phyloP scores from a whole-genome alignment of 352 stramenopile species.

The Phytopythium delawarense region DNA sequence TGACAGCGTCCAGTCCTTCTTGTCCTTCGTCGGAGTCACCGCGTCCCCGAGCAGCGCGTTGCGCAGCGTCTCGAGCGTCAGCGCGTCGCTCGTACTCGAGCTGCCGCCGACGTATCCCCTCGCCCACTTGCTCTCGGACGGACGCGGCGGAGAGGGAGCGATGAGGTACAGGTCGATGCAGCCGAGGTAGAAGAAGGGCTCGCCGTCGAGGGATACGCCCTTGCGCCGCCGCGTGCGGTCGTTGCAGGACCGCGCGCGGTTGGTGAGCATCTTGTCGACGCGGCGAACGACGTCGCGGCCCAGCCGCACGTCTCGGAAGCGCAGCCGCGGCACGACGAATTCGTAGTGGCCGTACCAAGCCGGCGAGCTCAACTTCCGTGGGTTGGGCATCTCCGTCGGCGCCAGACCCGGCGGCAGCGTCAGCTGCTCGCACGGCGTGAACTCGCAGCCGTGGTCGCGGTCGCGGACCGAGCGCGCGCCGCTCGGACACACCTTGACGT shows the following conservation, averaged over 20 bases:
- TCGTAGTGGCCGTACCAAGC: conserved; percentile 35
- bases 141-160: neutral
- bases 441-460: conserved; percentile 27
- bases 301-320: conserved; percentile 4
- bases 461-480: conserved; percentile 34
- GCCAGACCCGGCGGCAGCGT: conserved; percentile 1
- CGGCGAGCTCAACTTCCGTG: conserved; percentile 11
- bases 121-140: neutral
- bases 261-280: conserved; percentile 5
- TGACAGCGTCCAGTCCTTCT: conserved; percentile 1
- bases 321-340: conserved; percentile 18
- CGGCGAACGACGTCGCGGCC: neutral
- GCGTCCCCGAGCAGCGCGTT: conserved; percentile 4
- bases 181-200: conserved; percentile 8
- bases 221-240: neutral
- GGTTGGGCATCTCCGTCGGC: conserved; percentile 7
- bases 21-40: neutral
- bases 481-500: conserved; percentile 37
- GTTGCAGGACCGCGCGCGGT: neutral
- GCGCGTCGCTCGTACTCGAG: neutral
- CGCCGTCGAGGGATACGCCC: neutral
- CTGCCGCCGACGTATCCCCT: neutral
- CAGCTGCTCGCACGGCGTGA: conserved; percentile 40
- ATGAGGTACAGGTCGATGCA: conserved; percentile 11
- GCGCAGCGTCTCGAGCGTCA: conserved; percentile 3